Conservation (phyloP, 345 rosid genomes). For the Hirschfeldia incana region DNA sequence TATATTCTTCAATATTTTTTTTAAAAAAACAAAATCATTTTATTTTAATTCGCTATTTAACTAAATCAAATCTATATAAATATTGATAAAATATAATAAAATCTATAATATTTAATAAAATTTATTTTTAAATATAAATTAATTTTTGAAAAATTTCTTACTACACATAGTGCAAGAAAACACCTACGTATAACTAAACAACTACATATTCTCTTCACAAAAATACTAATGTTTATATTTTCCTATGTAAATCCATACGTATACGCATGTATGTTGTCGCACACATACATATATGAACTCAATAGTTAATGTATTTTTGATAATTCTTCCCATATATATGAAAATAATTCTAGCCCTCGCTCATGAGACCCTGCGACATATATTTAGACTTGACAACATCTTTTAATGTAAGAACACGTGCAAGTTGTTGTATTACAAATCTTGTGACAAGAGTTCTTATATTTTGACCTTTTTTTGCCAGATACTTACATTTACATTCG, state of each 20-base stretch:
- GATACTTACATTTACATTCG: background rate
- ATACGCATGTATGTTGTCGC: background rate
- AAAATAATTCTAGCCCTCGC: background rate
- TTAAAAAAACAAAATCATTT: too few relatives aligned
- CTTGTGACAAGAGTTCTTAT: background rate
- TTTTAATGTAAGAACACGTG: background rate
- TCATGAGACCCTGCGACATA: background rate
- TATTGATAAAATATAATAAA: too few relatives aligned
- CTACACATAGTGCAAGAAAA: too few relatives aligned
- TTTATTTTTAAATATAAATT: too few relatives aligned
- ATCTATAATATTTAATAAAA: too few relatives aligned
- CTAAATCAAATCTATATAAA: too few relatives aligned
- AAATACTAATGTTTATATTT: background rate
- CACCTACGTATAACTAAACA: background rate
- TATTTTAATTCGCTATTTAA: too few relatives aligned
- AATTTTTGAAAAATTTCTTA: too few relatives aligned
- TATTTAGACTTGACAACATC: background rate
- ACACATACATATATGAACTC: background rate
- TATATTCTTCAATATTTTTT: too few relatives aligned
- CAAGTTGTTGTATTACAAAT: background rate
- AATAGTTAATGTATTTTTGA: background rate
- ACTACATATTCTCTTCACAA: background rate
- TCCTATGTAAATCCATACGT: background rate
- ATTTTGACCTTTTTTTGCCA: background rate
- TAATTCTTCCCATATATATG: background rate